A percentile compares a stretch with the other conserved stretches of the same genome.
Conservation (phyloP, 1,284 basidiomycete genomes). For the Sporisorium scitamineum region DNA sequence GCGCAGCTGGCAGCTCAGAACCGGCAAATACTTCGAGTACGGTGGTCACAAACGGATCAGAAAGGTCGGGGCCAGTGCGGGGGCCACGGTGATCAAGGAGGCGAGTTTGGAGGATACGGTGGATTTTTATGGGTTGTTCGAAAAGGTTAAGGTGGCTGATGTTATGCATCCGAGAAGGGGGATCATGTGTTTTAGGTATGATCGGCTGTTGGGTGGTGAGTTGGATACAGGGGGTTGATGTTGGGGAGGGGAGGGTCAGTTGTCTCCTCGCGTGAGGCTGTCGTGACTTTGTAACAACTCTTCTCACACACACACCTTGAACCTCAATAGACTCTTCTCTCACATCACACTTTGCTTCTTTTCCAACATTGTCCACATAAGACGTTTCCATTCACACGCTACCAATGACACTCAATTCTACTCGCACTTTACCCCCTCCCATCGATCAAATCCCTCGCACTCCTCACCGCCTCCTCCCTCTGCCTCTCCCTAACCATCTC, state of each 20-base stretch:
- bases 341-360: neutral
- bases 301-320: neutral
- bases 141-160: conserved; percentile 32
- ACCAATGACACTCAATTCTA: no score
- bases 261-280: neutral
- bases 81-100: neutral
- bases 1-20: conserved; percentile 20
- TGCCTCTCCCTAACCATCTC: conserved; percentile 31
- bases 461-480: conserved; percentile 27
- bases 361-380: neutral
- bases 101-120: conserved; percentile 25
- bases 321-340: neutral
- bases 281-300: neutral
- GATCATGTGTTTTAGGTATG: conserved; percentile 43
- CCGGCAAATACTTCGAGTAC: conserved; percentile 19
- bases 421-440: conserved; percentile 6
- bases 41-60: conserved; percentile 12
- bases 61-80: no score
- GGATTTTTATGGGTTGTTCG: conserved; percentile 36
- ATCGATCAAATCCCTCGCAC: conserved; percentile 40
- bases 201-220: conserved; percentile 10
- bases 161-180: conserved; percentile 47
- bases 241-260: no score
- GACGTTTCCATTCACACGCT: neutral
- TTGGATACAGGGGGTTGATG: conserved; percentile 8